A percentile compares a stretch with the other conserved stretches of the same genome.
phyloP scores from a whole-genome alignment of 805 yeast species.

The Candida easanensis region DNA sequence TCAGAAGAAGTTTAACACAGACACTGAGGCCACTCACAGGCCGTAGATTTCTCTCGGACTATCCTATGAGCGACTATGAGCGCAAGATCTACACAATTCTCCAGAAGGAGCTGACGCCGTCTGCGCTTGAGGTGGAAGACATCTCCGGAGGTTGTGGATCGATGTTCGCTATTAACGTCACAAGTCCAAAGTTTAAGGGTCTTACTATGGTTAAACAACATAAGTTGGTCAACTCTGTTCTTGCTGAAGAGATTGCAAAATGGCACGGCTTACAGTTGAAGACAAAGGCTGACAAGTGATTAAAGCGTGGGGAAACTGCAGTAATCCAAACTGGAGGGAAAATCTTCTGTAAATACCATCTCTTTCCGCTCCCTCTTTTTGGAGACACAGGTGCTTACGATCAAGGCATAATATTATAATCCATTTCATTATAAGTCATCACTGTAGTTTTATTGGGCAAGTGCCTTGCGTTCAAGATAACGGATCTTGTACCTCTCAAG shows the following conservation, averaged over 20 bases:
- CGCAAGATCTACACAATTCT: slow-evolving; percentile 57
- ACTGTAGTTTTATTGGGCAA: no score
- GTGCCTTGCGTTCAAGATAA: slow-evolving; percentile 15
- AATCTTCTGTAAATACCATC: not conserved
- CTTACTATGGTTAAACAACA: slow-evolving; percentile 88
- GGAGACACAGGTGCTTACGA: no score
- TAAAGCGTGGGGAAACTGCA: slow-evolving; percentile 4
- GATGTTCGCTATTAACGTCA: slow-evolving; percentile 87
- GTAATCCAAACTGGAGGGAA: not conserved
- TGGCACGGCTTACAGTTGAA: slow-evolving; percentile 95
- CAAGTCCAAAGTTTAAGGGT: slow-evolving; percentile 73
- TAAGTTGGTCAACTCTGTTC: slow-evolving; percentile 74
- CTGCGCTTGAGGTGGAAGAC: slow-evolving; percentile 65
- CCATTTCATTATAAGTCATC: not conserved
- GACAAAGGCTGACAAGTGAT: slow-evolving; percentile 51
- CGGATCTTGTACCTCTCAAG: slow-evolving; percentile 18
- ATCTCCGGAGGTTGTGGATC: slow-evolving; percentile 97
- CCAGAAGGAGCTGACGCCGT: slow-evolving; percentile 55
- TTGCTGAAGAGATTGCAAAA: slow-evolving; percentile 79
- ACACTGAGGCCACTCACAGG: slow-evolving; percentile 1
- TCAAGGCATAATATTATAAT: no score
- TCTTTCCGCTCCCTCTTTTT: not conserved
- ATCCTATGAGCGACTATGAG: slow-evolving; percentile 48
- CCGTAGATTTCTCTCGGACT: slow-evolving; percentile 8
- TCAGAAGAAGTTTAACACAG: slow-evolving; percentile 4